phyloP scores from a whole-genome alignment of 805 yeast genomes.

The Priceomyces haplophilus region DNA sequence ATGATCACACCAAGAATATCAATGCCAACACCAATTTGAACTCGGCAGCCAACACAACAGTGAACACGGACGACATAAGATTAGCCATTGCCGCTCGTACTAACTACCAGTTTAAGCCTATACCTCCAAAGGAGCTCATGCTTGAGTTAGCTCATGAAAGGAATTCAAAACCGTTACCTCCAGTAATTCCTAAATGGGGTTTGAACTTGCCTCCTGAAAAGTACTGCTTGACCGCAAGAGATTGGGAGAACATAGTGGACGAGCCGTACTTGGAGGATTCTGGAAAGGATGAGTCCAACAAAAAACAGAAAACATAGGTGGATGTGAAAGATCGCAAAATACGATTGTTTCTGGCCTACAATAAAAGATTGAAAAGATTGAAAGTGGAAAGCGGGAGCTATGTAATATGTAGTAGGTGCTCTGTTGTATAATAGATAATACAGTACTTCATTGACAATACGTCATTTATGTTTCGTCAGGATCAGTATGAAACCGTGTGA shows the following conservation, averaged over 20 bases:
- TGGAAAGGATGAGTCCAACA: neutral
- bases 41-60: slow-evolving; percentile 44
- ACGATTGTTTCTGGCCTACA: no score
- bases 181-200: slow-evolving; percentile 89
- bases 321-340: neutral
- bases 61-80: slow-evolving; percentile 86
- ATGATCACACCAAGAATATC: slow-evolving; percentile 67
- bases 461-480: neutral
- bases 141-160: slow-evolving; percentile 90
- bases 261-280: slow-evolving; percentile 12
- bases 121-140: slow-evolving; percentile 87
- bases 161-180: slow-evolving; percentile 85
- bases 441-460: no score
- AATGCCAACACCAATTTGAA: slow-evolving; percentile 23
- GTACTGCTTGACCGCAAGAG: slow-evolving; percentile 84
- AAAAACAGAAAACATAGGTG: neutral
- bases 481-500: neutral
- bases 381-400: neutral
- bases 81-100: slow-evolving; percentile 91
- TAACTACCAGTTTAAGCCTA: slow-evolving; percentile 93
- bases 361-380: neutral
- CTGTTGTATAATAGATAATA: neutral
- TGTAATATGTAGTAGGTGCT: neutral
- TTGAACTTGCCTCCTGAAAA: slow-evolving; percentile 95
- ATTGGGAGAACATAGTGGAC: slow-evolving; percentile 51